Evolutionary conservation across 805 yeast genomes (phyloP).

Genomic region (Trichomonascus vanleenenianus): DNA sequence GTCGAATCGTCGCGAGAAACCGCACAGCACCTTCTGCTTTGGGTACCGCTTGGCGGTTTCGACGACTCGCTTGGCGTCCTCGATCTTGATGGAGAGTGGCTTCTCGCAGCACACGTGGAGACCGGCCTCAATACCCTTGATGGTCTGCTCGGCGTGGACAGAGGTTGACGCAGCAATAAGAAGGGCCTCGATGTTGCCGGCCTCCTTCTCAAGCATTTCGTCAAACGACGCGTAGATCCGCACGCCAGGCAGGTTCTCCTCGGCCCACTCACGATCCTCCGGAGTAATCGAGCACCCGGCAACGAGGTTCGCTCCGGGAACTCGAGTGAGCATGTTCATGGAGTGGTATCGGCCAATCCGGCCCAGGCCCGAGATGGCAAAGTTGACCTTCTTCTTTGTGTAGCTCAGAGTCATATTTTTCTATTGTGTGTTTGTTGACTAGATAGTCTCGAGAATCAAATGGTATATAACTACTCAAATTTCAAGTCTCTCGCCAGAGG

Average conservation of each 20-base stretch:
- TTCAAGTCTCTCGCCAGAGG: too few species aligned
- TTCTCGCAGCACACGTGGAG: slow-evolving; percentile 18
- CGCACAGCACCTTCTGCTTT: slow-evolving; percentile 16
- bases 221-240: slow-evolving; percentile 12
- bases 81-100: slow-evolving; percentile 8
- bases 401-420: not conserved
- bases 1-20: slow-evolving; percentile 18
- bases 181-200: slow-evolving; percentile 13
- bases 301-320: slow-evolving; percentile 13
- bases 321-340: slow-evolving; percentile 6
- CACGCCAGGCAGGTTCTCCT: slow-evolving; percentile 13
- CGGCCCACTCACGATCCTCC: slow-evolving; percentile 15
- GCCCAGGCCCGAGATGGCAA: slow-evolving; percentile 15
- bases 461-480: too few species aligned
- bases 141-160: slow-evolving; percentile 13
- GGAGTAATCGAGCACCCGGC: slow-evolving; percentile 17
- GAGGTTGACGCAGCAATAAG: slow-evolving; percentile 13
- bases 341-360: slow-evolving; percentile 14
- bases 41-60: slow-evolving; percentile 12
- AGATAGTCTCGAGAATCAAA: too few species aligned
- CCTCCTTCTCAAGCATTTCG: slow-evolving; percentile 9
- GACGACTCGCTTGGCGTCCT: slow-evolving; percentile 10
- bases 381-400: slow-evolving; percentile 13
- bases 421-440: too few species aligned
- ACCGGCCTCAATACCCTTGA: slow-evolving; percentile 12